A percentile compares a stretch with the other conserved stretches of the same genome.
Evolutionary conservation across 164 flowering plant species (phyloP).

Genomic region (Vitis riparia): DNA sequence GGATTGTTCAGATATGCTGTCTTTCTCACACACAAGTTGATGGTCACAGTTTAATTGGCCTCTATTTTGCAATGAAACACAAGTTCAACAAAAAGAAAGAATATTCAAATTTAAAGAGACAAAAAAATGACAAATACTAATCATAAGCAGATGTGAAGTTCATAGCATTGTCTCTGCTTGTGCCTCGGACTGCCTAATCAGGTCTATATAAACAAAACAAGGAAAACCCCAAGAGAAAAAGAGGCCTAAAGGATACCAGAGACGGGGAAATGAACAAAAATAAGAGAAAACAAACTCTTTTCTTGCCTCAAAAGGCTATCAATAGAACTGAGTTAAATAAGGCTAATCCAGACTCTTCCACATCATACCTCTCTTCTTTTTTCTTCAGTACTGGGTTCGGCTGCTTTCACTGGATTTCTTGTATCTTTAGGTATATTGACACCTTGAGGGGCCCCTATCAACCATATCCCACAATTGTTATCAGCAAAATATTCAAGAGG

Average conservation of each 20-base stretch:
- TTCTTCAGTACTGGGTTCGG: slow-evolving; percentile 36
- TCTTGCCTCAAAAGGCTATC: not conserved
- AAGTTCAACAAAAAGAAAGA: too few species aligned
- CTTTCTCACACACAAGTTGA: too few species aligned
- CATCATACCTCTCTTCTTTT: slow-evolving; percentile 36
- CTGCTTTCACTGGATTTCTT: slow-evolving; percentile 31
- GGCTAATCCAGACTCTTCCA: not conserved
- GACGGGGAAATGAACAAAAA: not conserved
- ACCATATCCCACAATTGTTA: not conserved
- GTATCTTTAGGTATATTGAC: slow-evolving; percentile 25
- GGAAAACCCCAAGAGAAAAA: not conserved
- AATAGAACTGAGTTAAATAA: not conserved
- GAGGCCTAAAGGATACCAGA: too few species aligned
- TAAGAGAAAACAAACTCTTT: not conserved
- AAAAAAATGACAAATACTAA: slow-evolving; percentile 1
- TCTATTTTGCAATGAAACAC: too few species aligned
- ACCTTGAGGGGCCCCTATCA: slow-evolving; percentile 37
- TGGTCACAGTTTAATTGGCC: too few species aligned
- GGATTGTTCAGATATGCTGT: too few species aligned
- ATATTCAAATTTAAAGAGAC: too few species aligned
- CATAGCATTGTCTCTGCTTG: not conserved
- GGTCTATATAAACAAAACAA: not conserved
- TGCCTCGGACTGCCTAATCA: not conserved
- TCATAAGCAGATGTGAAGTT: not conserved
- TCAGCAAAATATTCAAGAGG: not conserved